phyloP scores from a whole-genome alignment of 441 rosid genomes.

The Iberis amara region DNA sequence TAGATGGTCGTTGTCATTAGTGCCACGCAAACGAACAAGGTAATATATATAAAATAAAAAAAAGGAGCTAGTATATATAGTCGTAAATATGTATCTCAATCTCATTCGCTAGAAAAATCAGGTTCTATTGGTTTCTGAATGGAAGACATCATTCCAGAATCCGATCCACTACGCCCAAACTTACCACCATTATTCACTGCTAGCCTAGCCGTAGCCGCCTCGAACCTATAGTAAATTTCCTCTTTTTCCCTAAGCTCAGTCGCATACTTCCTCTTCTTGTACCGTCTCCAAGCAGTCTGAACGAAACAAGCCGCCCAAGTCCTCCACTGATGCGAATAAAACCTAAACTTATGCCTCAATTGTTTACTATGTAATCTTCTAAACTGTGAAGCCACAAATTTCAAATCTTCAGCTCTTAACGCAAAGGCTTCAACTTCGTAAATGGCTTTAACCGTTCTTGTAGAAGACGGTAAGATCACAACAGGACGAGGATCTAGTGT shows the following conservation, averaged over 20 bases:
- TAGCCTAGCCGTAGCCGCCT: slow-evolving; percentile 29
- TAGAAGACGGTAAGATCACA: slow-evolving; percentile 53
- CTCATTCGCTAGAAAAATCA: slow-evolving; percentile 62
- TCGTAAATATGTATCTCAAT: no score
- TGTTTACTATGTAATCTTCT: slow-evolving; percentile 62
- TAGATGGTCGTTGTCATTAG: no score
- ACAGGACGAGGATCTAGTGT: slow-evolving; percentile 63
- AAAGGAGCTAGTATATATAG: no score
- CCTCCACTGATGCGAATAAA: slow-evolving; percentile 68
- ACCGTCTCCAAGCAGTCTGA: slow-evolving; percentile 58
- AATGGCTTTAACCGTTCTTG: slow-evolving; percentile 58
- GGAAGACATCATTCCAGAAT: slow-evolving; percentile 38
- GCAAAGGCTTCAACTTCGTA: slow-evolving; percentile 69
- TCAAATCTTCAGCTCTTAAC: slow-evolving; percentile 54
- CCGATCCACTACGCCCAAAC: slow-evolving; percentile 43
- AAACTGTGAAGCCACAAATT: slow-evolving; percentile 58
- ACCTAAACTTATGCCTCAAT: slow-evolving; percentile 56
- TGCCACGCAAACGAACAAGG: no score
- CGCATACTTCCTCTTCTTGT: slow-evolving; percentile 41
- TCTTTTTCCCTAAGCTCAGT: slow-evolving; percentile 52
- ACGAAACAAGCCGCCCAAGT: slow-evolving; percentile 67
- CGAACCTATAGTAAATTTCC: slow-evolving; percentile 30
- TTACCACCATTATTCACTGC: slow-evolving; percentile 34
- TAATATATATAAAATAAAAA: no score
- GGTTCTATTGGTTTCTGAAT: slow-evolving; percentile 76